Percentiles rank a stretch among this genome's conserved stretches.
Conservation (phyloP, 2,329 filamentous ascomycete species). For the Fusarium xylarioides region DNA sequence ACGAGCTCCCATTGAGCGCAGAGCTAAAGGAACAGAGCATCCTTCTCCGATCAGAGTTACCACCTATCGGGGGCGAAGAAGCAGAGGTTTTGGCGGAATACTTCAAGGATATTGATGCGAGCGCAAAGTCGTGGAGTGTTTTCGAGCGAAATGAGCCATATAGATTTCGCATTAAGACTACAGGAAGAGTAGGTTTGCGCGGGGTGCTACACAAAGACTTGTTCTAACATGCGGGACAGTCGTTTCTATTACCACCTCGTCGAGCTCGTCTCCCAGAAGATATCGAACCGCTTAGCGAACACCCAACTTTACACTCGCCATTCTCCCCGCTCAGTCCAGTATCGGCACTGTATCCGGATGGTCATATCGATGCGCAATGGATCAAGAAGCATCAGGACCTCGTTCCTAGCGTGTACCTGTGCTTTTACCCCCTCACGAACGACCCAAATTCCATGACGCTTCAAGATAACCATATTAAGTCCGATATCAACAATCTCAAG, state of each 20-base stretch:
- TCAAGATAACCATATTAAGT: conserved; percentile 88
- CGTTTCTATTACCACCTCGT: conserved; percentile 65
- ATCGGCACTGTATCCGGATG: conserved; percentile 88
- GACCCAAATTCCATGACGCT: conserved; percentile 78
- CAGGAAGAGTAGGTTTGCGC: conserved; percentile 76
- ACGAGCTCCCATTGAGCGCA: conserved; percentile 55
- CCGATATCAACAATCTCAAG: conserved; percentile 83
- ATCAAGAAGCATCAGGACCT: conserved; percentile 87
- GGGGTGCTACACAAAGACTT: conserved; percentile 23
- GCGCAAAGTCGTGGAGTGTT: conserved; percentile 72
- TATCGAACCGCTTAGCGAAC: conserved; percentile 57
- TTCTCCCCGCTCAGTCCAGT: conserved; percentile 88
- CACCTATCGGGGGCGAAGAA: conserved; percentile 70
- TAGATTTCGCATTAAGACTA: conserved; percentile 74
- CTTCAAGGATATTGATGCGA: conserved; percentile 72
- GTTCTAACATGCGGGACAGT: conserved; percentile 52
- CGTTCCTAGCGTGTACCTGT: conserved; percentile 81
- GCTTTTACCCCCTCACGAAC: conserved; percentile 80
- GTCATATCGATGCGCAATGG: conserved; percentile 84
- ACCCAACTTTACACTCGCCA: conserved; percentile 81
- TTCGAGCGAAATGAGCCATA: conserved; percentile 61
- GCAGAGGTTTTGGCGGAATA: conserved; percentile 72
- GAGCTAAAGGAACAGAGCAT: conserved; percentile 67
- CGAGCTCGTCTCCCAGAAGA: conserved; percentile 63
- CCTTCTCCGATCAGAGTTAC: conserved; percentile 75